Evolutionary conservation across 805 yeast species (phyloP).

Genomic region (Pichia ethanolica): DNA sequence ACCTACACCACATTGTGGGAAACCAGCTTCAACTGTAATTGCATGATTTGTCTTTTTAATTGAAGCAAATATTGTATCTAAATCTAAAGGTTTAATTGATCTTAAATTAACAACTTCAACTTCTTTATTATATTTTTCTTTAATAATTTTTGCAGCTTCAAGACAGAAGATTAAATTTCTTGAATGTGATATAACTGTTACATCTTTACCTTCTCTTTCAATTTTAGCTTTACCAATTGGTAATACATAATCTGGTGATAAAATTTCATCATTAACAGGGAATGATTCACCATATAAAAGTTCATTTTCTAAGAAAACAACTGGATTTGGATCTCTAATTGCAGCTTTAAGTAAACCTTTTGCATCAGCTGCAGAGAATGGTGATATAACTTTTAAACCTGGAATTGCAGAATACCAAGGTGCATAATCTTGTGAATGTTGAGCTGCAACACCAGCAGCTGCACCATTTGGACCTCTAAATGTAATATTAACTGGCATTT

Average conservation of each 20-base stretch:
- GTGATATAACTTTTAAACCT: slow-evolving; percentile 93
- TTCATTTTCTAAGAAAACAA: slow-evolving; percentile 93
- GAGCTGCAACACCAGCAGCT: slow-evolving; percentile 99
- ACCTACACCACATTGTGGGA: slow-evolving; percentile 98
- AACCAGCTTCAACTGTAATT: slow-evolving; percentile 93
- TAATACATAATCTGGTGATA: slow-evolving; percentile 79
- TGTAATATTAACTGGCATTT: slow-evolving; percentile 91
- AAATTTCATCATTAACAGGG: slow-evolving; percentile 82
- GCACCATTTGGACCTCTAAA: slow-evolving; percentile 99
- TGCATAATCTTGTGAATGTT: slow-evolving; percentile 95
- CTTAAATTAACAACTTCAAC: slow-evolving; percentile 95
- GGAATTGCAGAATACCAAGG: slow-evolving; percentile 99
- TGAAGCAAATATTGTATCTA: slow-evolving; percentile 73
- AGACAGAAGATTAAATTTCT: slow-evolving; percentile 83
- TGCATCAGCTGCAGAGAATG: slow-evolving; percentile 92
- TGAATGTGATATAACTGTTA: slow-evolving; percentile 84
- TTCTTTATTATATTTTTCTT: slow-evolving; percentile 76
- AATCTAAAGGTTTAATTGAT: slow-evolving; percentile 94
- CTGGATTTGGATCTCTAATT: slow-evolving; percentile 97
- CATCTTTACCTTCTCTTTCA: slow-evolving; percentile 88
- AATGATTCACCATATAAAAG: slow-evolving; percentile 87
- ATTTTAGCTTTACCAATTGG: slow-evolving; percentile 96
- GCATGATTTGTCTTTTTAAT: slow-evolving; percentile 96
- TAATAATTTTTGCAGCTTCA: slow-evolving; percentile 83
- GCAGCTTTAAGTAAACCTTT: slow-evolving; percentile 95